phyloP scores from a whole-genome alignment of 1,139 yeast genomes.

The Diutina neorugosa region DNA sequence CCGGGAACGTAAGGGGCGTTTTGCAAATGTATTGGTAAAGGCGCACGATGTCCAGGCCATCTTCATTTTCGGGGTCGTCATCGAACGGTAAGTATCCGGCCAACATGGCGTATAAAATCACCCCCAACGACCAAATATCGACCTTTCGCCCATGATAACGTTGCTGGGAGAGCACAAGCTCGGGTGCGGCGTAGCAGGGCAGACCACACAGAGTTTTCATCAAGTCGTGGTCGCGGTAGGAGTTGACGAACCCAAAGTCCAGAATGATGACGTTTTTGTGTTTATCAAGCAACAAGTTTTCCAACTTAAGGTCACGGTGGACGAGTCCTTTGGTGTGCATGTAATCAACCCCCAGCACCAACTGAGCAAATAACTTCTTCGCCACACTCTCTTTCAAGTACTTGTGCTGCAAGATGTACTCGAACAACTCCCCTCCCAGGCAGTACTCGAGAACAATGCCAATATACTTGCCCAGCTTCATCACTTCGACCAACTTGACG shows the following conservation, averaged over 20 bases:
- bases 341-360: conserved; percentile 87
- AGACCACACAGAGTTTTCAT: conserved; percentile 97
- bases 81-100: conserved; percentile 97
- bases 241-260: conserved; percentile 88
- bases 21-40: conserved; percentile 84
- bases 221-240: conserved; percentile 59
- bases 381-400: conserved; percentile 80
- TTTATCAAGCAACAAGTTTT: conserved; percentile 62
- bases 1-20: conserved; percentile 91
- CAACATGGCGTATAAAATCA: conserved; percentile 89
- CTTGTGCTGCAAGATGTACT: conserved; percentile 78
- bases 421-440: conserved; percentile 94
- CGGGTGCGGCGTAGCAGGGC: conserved; percentile 98
- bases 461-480: conserved; percentile 87
- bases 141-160: conserved; percentile 92
- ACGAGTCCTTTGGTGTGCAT: conserved; percentile 76
- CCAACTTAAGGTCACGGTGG: conserved; percentile 69
- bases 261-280: conserved; percentile 71
- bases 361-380: conserved; percentile 80
- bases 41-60: conserved; percentile 86
- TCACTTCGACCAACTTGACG: conserved; percentile 80
- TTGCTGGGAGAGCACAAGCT: conserved; percentile 73
- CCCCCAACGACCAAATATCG: conserved; percentile 96
- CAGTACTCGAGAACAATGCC: conserved; percentile 96
- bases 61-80: conserved; percentile 94